phyloP scores from a whole-genome alignment of 2,329 filamentous ascomycete genomes.

The Venturia effusa region DNA sequence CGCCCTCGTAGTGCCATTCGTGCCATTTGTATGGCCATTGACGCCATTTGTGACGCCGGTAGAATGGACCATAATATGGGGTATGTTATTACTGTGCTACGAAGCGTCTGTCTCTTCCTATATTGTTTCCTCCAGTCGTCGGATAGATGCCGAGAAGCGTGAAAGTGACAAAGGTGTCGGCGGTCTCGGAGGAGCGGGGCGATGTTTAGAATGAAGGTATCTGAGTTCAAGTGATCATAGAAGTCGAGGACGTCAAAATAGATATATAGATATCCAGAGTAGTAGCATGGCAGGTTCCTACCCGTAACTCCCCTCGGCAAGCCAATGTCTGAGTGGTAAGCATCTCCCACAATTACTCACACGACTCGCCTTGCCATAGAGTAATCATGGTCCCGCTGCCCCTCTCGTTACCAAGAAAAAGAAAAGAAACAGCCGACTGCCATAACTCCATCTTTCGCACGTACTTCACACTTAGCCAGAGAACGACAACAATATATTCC shows the following conservation, averaged over 20 bases:
- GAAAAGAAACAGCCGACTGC: neutral
- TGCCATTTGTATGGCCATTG: conserved; percentile 1
- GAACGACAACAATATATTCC: neutral
- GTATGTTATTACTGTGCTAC: neutral
- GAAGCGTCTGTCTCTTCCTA: neutral
- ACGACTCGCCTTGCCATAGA: neutral
- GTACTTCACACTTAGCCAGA: neutral
- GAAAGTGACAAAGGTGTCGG: neutral
- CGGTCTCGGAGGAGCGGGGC: neutral
- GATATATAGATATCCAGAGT: neutral
- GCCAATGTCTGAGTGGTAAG: conserved; percentile 1
- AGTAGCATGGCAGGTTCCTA: neutral
- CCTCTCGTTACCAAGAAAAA: neutral
- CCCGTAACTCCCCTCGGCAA: neutral
- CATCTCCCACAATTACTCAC: neutral
- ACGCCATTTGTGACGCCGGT: conserved; percentile 3
- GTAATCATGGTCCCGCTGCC: neutral
- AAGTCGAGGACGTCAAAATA: neutral
- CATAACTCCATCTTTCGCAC: neutral
- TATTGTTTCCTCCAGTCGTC: neutral
- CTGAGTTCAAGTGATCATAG: neutral
- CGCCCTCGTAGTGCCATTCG: conserved; percentile 6
- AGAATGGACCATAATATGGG: neutral
- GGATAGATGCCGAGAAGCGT: neutral
- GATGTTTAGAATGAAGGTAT: neutral